A percentile compares a stretch with the other conserved stretches of the same genome.
phyloP scores from a whole-genome alignment of 495 filamentous ascomycete species.

The Achaetomiella virescens region DNA sequence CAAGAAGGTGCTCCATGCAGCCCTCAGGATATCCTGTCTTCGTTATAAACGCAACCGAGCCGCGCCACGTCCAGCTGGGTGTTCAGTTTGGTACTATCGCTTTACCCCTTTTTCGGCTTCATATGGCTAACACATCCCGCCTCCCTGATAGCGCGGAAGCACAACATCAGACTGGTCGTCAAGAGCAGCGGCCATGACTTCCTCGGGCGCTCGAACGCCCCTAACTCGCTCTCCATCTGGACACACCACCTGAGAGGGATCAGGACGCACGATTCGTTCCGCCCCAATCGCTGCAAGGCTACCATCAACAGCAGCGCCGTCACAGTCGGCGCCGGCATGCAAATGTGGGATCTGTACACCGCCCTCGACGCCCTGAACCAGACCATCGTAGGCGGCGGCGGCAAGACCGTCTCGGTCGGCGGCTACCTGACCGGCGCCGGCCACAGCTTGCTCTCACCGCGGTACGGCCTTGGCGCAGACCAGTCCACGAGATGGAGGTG shows the following conservation, averaged over 20 bases:
- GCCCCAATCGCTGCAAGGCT: slow-evolving; percentile 31
- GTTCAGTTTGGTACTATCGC: slow-evolving; percentile 35
- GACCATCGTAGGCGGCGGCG: slow-evolving; percentile 32
- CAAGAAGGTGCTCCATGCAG: slow-evolving; percentile 30
- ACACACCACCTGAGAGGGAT: slow-evolving; percentile 38
- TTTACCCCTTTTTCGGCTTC: too few relatives aligned
- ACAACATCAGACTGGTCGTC: slow-evolving; percentile 56
- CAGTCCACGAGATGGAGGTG: slow-evolving; percentile 57
- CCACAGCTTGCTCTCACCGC: slow-evolving; percentile 48
- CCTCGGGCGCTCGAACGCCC: slow-evolving; percentile 46
- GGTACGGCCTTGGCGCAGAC: slow-evolving; percentile 57
- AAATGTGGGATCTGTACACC: slow-evolving; percentile 33
- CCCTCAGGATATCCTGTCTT: slow-evolving; percentile 43
- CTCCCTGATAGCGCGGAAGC: slow-evolving; percentile 28
- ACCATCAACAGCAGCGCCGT: slow-evolving; percentile 31
- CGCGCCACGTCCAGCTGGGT: slow-evolving; percentile 36
- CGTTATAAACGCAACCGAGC: slow-evolving; percentile 41
- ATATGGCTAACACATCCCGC: background rate
- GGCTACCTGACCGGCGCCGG: slow-evolving; percentile 59
- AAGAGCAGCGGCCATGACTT: slow-evolving; percentile 60
- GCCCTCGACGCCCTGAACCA: slow-evolving; percentile 27
- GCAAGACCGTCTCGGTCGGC: slow-evolving; percentile 29
- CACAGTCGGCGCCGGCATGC: slow-evolving; percentile 35
- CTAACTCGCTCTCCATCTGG: slow-evolving; percentile 50
- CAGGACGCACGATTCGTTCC: slow-evolving; percentile 34